Evolutionary conservation across 495 filamentous ascomycete genomes (phyloP).

Genomic region (Penicillium arizonense): DNA sequence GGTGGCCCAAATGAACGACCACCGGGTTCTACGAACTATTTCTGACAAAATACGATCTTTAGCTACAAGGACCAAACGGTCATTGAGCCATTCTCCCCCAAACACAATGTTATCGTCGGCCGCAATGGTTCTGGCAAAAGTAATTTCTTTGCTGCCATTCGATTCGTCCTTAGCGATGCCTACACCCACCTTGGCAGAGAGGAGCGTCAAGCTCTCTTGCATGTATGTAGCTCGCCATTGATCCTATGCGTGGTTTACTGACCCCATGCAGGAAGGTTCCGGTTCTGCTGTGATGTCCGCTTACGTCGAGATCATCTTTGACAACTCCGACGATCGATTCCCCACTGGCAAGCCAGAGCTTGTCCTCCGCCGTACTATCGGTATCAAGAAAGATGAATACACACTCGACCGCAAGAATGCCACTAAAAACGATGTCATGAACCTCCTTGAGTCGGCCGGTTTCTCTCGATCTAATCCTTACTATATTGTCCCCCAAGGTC

Average conservation of each 20-base stretch:
- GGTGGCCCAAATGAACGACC: conserved; percentile 16
- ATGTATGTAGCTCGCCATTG: conserved; percentile 49
- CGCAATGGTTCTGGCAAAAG: conserved; percentile 99
- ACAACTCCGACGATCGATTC: conserved; percentile 95
- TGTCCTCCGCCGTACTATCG: conserved; percentile 88
- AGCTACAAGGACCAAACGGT: conserved; percentile 99
- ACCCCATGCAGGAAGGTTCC: conserved; percentile 70
- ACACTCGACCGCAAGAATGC: conserved; percentile 94
- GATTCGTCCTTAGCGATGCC: conserved; percentile 96
- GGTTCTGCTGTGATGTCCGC: conserved; percentile 98
- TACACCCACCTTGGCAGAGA: conserved; percentile 96
- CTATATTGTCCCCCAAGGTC: conserved; percentile 97
- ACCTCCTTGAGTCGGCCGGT: conserved; percentile 90
- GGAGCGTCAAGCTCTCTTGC: conserved; percentile 90
- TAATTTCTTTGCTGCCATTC: conserved; percentile 99
- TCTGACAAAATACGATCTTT: neutral
- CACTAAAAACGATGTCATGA: conserved; percentile 92
- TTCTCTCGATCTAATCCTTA: conserved; percentile 98
- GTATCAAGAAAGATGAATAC: conserved; percentile 98
- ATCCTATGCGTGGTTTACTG: conserved; percentile 3
- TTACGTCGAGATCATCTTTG: conserved; percentile 98
- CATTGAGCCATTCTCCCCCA: conserved; percentile 96
- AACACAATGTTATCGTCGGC: conserved; percentile 98
- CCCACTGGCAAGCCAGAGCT: conserved; percentile 90
- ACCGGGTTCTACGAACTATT: neutral